Evolutionary conservation across 2,329 filamentous ascomycete species (phyloP), one percentile per base, ranked within the genome.

Genomic region (Neofusicoccum parvum): DNA sequence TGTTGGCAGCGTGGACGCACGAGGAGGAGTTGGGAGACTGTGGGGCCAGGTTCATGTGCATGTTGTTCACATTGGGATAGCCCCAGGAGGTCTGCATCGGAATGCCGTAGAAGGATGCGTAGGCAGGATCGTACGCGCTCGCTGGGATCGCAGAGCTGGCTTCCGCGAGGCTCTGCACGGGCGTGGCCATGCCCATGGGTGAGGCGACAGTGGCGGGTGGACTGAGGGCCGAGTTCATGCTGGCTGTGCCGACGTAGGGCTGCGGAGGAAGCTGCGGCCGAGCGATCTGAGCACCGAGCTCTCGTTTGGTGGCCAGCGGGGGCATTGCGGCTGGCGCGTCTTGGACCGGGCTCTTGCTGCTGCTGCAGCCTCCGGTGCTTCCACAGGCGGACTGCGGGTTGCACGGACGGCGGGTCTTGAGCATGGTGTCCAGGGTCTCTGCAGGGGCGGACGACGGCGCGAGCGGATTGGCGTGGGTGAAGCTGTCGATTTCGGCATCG

Each of bases 401-500:
- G 66, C 70, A 73, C 7, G 70, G 68, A 41, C 71, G 68, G 48
- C 70, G 75, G 34, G 72, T 69, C 32, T 74, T 74, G 49, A 78
- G 74, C 71, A 76, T 74, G 4, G 70, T 68, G 46, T 66, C 70
- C 4, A 78, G 69, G 1, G 65, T 67, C n/a, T 73, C 66, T 3
- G 37, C 12, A 4, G 41, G 7, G 15, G 4, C n/a, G 12, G 72
- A 23, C n/a, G 15, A 20, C 2, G 43, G 37, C 58, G 68, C 10
- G 10, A 34, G 6, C 27, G 27, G 32, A 6, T 53, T 45, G n/a
- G 66, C 48, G 5, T 59, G 65, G n/a, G 23, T 23, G 43, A 45
- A 66, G 39, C 27, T n/a, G 51, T 82, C 77, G 65, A 91, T 83
- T 49, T 85, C 83, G 7, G 82, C 78, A 66, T 89, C 85, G 48